A percentile compares a stretch with the other conserved stretches of the same genome.
Conservation (phyloP, 108 stramenopile species). For the Cyclotella kingstonii region DNA sequence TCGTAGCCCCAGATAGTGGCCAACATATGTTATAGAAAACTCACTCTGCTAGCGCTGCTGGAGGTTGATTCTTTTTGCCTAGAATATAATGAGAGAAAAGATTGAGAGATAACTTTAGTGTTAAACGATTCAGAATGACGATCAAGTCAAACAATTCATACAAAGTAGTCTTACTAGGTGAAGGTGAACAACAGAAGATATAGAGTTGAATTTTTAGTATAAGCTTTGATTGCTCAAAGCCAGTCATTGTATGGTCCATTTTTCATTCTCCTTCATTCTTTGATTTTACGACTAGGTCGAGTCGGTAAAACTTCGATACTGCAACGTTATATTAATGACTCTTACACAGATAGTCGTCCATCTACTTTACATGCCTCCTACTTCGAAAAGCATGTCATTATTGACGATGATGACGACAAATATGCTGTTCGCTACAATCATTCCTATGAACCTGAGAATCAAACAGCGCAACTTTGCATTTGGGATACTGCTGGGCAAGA, state of each 20-base stretch:
- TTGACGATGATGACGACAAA: conserved; percentile 11
- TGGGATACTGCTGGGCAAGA: conserved; percentile 99
- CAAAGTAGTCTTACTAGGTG: conserved; percentile 30
- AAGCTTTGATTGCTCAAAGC: neutral
- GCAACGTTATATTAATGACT: conserved; percentile 44
- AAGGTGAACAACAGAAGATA: conserved; percentile 6
- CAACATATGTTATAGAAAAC: too few relatives aligned
- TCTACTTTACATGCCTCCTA: conserved; percentile 65
- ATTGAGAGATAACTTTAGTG: too few relatives aligned
- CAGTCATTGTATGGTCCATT: neutral
- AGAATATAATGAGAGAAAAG: neutral
- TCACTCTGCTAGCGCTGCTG: too few relatives aligned
- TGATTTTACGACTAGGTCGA: too few relatives aligned
- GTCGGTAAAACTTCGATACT: conserved; percentile 73
- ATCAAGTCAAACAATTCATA: conserved; percentile 9
- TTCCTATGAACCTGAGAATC: conserved; percentile 7
- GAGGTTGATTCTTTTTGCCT: neutral
- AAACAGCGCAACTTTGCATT: conserved; percentile 53
- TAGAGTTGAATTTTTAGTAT: neutral
- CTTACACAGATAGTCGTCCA: conserved; percentile 44
- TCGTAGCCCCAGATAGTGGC: too few relatives aligned
- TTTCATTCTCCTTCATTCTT: too few relatives aligned
- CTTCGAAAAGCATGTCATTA: conserved; percentile 29
- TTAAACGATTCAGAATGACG: neutral
- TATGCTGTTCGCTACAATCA: too few relatives aligned